Evolutionary conservation across 129 eudicot genomes (phyloP).

Genomic region (Pseudognaphalium luteoalbum): DNA sequence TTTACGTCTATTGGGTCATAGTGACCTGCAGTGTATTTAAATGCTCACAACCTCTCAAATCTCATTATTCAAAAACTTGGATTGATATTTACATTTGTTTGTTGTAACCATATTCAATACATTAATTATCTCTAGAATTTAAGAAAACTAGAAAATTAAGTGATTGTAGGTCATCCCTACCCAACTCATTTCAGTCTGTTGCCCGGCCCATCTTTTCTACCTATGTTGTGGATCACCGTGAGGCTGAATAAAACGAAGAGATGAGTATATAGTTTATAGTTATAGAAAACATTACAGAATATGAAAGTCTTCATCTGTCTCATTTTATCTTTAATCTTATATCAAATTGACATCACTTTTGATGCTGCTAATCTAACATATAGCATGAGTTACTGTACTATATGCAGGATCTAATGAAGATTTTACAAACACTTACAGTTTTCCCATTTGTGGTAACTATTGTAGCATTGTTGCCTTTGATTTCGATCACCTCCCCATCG

Average conservation of each 20-base stretch:
- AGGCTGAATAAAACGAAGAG: neutral
- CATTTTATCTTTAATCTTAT: neutral
- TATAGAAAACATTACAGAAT: neutral
- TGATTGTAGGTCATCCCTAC: neutral
- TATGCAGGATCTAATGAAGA: constrained; percentile 35
- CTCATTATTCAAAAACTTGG: neutral
- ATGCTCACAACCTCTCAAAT: neutral
- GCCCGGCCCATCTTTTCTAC: neutral
- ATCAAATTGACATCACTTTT: constrained; percentile 12
- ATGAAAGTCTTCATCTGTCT: neutral
- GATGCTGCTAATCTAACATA: constrained; percentile 23
- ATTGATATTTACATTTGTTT: neutral
- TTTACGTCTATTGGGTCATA: neutral
- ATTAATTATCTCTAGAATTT: neutral
- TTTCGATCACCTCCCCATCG: constrained; percentile 81
- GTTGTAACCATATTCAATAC: neutral
- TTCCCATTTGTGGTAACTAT: constrained; percentile 72
- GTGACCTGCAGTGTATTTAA: neutral
- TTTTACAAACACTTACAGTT: constrained; percentile 52
- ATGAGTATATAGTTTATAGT: neutral
- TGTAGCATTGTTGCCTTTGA: constrained; percentile 71
- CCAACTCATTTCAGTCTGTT: neutral
- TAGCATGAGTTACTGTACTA: constrained; percentile 15
- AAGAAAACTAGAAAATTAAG: neutral
- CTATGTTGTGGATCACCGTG: neutral